Evolutionary conservation across 805 yeast species (phyloP), one percentile per base, ranked within the genome.

Genomic region (Brettanomyces nanus): DNA sequence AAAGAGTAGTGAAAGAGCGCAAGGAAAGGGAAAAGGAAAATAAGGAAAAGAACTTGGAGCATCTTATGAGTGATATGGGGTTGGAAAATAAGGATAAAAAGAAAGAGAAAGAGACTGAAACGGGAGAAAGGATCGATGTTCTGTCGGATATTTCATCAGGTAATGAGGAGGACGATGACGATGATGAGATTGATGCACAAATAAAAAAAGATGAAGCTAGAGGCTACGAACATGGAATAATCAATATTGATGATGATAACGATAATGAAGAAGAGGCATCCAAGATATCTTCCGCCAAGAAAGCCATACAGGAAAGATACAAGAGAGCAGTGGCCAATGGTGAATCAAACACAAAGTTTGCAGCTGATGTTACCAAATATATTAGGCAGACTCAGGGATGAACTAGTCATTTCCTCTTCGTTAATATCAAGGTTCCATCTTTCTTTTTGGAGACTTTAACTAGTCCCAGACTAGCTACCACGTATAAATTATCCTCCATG

Each of bases 61-160:
- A 77, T 45, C 65, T 92, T 48, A 84, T 92, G 85, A 80, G 80
- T 44, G 99, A 92, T 58, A 66, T 92, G 52, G 95, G 95, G 13
- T 62, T 87, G 31, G 63, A 69, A 32, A 47, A 42, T n/a, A 49
- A 74, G 63, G 45, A 33, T 40, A 38, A 4, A 39, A 48, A 30
- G 45, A 55, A 31, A 4, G 47, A 45, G 4, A 36, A 38, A 11
- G 49, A 44, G 4, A 31, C 25, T 7, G 35, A 21, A 9, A 14
- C 6, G 25, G 26, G 18, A 31, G 58, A 56, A 6, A 68, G 65
- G 39, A 66, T 71, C 1, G 71, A 71, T 35, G 78, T 73, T 10
- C 57, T 73, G 26, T 70, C 76, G 1, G 80, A 73, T 48, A 60
- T 60, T 35, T 66, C 65, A n/a, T 51, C 54, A 18, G 59, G 58